Evolutionary conservation across 1,139 yeast species (phyloP), one percentile per base, ranked within the genome.

Genomic region (Yamadazyma aaseri): DNA sequence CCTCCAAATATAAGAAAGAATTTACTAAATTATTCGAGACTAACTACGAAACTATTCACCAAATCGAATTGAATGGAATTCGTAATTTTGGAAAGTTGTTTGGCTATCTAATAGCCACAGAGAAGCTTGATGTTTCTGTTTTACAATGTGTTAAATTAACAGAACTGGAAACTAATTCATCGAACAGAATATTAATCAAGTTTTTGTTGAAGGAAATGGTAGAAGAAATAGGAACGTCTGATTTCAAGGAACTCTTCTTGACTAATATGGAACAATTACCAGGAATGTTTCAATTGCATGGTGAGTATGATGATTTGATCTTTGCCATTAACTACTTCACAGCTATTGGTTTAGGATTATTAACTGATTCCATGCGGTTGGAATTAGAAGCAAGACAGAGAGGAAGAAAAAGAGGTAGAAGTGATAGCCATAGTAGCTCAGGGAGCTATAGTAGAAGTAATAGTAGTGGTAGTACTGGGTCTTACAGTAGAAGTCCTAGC

Each of bases 271-370:
- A 73, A 1, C 66, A 52, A 26, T 49, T 83, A 18, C 45, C 50
- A 12, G 81, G 82, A 5, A 53, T 79, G 37, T 61, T 80, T 65
- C 64, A 83, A 65, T 61, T 53, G 39, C 53, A 45, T 30, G 62
- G 32, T 15, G 70, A 73, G 43, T 65, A 73, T 0, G 86, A 82
- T n/a, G 69, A 80, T 38, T 62, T 81, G 9, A 64, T 94, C 39
- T 92, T 89, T 54, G 76, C 95, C 2, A 87, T 90, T 53, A 92
- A 92, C 52, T 92, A 73, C 55, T 92, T 90, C 59, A 90, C 97
- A 0, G 96, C 97, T 2, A 87, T 92, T 46, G 95, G 95, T 0
- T 57, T 90, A 35, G 97, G 97, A 31, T 71, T 74, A 2, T 55
- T 92, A 39, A 90, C 97, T 0, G 96, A 87, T 31, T 74, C 65